Base-by-base conservation (phyloP, 2,329 filamentous ascomycete genomes). In the Aspergillus pseudoviridinutans region DNA sequence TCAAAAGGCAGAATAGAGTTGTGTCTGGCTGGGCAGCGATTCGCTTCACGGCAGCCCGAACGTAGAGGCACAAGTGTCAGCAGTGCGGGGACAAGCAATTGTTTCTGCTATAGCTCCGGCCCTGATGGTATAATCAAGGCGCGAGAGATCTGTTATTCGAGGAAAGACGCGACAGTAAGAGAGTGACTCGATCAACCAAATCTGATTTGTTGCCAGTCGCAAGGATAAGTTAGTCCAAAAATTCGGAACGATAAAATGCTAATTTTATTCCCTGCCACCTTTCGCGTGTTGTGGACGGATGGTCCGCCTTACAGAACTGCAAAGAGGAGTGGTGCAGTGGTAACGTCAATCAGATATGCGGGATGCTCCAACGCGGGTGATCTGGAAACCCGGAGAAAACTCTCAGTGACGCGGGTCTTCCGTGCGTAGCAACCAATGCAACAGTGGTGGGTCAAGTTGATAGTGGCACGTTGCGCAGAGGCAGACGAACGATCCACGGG, bases 1-100 rank as follows among this genome's bases (percentile, higher is more conserved):
- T 60, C 57, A 66, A 63, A 55, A 58, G 58, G 60, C 63, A 50
- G 42, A 63, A 64, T 61, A 61, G 60, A 61, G 60, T 58, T 59
- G 62, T 62, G 66, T 66, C 66, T 66, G 67, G 68, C 68, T 72
- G 71, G 72, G 70, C 70, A 74, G 65, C 72, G 65, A 73, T 70
- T 68, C 61, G 70, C 69, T 71, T 72, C 70, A 70, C 67, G 64
- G 64, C 59, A 68, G 68, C 68, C 68, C 70, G 64, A 68, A 65
- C 58, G 59, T 58, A 62, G 56, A 58, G 56, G 53, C 47, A 61
- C 55, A 55, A 60, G 49, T 53, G 61, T 66, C 65, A 67, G 61
- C 65, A 61, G 61, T 66, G 64, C 65, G 66, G 65, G 68, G 66
- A 67, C 67, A 68, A 68, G 62, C 66, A 64, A 63, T 66, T 64